Evolutionary conservation across 257 asterid species (phyloP), one percentile per base, ranked within the genome.

Genomic region (Nicotiana sylvestris): DNA sequence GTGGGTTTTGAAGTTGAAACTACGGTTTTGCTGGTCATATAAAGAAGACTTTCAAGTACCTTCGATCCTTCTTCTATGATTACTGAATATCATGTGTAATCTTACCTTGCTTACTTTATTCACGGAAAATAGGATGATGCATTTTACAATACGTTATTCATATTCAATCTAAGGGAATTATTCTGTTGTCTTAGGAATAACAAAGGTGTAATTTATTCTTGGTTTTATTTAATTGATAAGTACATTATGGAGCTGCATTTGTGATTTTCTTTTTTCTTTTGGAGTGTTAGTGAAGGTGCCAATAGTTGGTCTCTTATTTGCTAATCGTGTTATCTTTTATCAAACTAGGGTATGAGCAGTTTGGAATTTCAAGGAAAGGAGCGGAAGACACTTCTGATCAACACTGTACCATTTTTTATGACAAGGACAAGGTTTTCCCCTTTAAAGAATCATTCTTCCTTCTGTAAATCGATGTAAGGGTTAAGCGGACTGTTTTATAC

Each of bases 341-440:
- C 30, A 33, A 11, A 5, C 32, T 67, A 96, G 99, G 98, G 78
- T 96, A 93, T 53, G 96, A 90, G 81, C 98, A 92, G 84, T 94
- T 94, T 81, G 99, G 99, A 80, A 89, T 91, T 74, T 96, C 99
- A 58, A 90, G 99, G 85, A 94, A 93, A 89, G 99, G 99, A 65
- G 85, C 93, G 11, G 97, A 93, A 82, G 99, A 94, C 84, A 83
- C 89, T 82, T 89, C 97, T 33, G 98, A 94, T 91, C 98, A 94
- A 88, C 90, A 92, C 66, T 96, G 98, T 85, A 90, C 97, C 32
- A 93, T 96, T 82, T 93, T 94, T 84, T 96, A 93, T 76, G 98
- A 94, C 76, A 93, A 91, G 89, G 98, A 94, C 82, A 96, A 93
- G 99, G 99, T 65, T 8, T 21, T 0, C 4, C 57, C 56, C 5